These are phyloP conservation scores for Neofusicoccum laricinum DNA, from an alignment of 2,329 filamentous ascomycete genomes.

Conservation along the genomic window DNA sequence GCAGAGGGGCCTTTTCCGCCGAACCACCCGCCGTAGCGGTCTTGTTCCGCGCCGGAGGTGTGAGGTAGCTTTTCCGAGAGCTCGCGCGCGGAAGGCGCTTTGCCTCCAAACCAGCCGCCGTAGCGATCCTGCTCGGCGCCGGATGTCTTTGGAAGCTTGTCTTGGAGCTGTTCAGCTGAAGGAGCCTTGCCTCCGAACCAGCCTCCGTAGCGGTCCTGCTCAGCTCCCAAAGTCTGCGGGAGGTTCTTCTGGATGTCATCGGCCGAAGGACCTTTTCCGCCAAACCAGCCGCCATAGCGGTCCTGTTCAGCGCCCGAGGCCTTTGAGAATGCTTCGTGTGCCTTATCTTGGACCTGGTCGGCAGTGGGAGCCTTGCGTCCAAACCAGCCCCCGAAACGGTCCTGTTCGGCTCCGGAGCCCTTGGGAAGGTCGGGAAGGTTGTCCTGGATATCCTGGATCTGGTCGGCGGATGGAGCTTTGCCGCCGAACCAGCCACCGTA, in stretches of 20 bases:
- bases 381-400: constrained; percentile 9
- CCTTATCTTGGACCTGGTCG: neutral
- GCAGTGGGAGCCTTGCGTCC: neutral
- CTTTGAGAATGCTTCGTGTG: neutral
- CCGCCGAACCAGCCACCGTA: constrained; percentile 13
- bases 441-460: constrained; percentile 1
- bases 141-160: neutral
- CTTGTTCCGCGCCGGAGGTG: constrained; percentile 1
- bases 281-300: constrained; percentile 1
- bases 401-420: constrained; percentile 10
- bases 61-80: neutral
- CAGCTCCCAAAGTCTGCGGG: constrained; percentile 7
- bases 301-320: neutral
- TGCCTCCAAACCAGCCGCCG: constrained; percentile 11
- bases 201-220: constrained; percentile 11
- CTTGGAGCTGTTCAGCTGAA: neutral
- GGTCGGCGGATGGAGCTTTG: constrained; percentile 7
- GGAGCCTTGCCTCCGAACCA: neutral
- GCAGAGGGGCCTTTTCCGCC: constrained; percentile 3
- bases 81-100: neutral
- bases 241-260: neutral
- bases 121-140: constrained; percentile 9
- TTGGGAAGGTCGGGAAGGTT: neutral
- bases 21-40: constrained; percentile 9
- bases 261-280: neutral